A percentile compares a stretch with the other conserved stretches of the same genome.
Evolutionary conservation across 2,329 filamentous ascomycete genomes (phyloP).

Genomic region (Metarhizium brunneum): DNA sequence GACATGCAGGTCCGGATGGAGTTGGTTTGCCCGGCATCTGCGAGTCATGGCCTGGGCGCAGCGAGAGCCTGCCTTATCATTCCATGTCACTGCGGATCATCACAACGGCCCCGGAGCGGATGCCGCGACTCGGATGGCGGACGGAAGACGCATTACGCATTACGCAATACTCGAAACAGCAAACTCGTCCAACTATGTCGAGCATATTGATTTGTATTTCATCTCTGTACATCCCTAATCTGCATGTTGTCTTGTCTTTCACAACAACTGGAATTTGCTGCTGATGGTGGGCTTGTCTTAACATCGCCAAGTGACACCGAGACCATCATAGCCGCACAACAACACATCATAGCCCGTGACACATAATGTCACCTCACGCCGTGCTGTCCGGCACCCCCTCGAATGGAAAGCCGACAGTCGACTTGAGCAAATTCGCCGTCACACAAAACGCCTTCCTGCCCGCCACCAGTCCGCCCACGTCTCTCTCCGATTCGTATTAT

Average conservation of each 20-base stretch:
- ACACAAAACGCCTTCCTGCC: slow-evolving; percentile 68
- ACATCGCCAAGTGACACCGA: neutral
- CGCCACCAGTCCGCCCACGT: slow-evolving; percentile 53
- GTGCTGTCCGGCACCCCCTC: slow-evolving; percentile 13
- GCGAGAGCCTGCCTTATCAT: too few species aligned
- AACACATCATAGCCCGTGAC: neutral
- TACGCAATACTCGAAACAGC: neutral
- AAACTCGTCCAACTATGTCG: too few species aligned
- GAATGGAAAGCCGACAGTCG: slow-evolving; percentile 11
- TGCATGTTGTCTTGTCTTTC: neutral
- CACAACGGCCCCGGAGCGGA: neutral
- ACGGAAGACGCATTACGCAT: neutral
- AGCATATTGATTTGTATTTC: neutral
- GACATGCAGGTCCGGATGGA: neutral
- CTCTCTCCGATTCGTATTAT: slow-evolving; percentile 64
- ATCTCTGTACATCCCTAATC: neutral
- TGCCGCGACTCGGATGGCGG: neutral
- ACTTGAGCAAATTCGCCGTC: slow-evolving; percentile 27
- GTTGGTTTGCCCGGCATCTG: neutral
- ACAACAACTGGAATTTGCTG: too few species aligned
- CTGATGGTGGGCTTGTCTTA: neutral
- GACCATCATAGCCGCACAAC: neutral
- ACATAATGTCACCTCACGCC: slow-evolving; percentile 34
- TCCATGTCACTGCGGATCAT: neutral
- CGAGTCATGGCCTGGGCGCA: neutral